Base-by-base conservation (phyloP, 768 basidiomycete genomes). In the Amanita polypyramis region DNA sequence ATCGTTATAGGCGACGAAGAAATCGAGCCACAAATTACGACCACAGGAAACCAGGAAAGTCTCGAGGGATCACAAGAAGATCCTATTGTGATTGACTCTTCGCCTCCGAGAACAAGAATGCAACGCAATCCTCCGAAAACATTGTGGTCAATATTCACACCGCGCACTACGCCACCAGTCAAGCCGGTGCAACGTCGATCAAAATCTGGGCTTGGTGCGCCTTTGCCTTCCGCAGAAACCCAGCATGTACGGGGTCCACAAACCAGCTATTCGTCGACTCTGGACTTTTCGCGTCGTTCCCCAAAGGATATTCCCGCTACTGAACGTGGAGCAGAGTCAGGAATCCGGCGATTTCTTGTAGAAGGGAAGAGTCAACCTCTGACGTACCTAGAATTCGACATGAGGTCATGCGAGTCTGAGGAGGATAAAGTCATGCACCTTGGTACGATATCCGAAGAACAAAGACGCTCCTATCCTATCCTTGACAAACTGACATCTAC, bases 171-270 rank as follows among this genome's bases (percentile, higher is more conserved):
- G 12, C 63, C 60, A 45, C 5, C 48, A 19, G 41, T 19, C 41
- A 53, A 27, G 12, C 47, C 21, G 25, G 45, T 20, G 49, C 45
- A 42, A 38, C 50, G 19, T 42, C 43, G 20, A 32, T 51, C 54
- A 47, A 49, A 45, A 42, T 47, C 21, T 45, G 25, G 46, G 43
- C 49, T 46, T 17, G 51, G 51, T 14, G 67, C 64, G 0, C 75
- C 76, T 17, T 75, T 72, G 56, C 85, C 84, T 25, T 64, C 66
- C 53, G 55, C 55, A 39, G 62, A 65, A 19, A 67, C 64, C 12
- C 82, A 83, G 56, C 85, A 86, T 62, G 70, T 82, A 53, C 77
- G 73, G 53, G 82, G 81, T 30, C 60, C 65, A 14, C 81, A 83
- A 56, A 70, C 62, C 35, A 51, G 50, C n/a, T 70, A 69, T 54